Base-by-base conservation (phyloP, 2,329 filamentous ascomycete genomes). In the Lomentospora prolificans region DNA sequence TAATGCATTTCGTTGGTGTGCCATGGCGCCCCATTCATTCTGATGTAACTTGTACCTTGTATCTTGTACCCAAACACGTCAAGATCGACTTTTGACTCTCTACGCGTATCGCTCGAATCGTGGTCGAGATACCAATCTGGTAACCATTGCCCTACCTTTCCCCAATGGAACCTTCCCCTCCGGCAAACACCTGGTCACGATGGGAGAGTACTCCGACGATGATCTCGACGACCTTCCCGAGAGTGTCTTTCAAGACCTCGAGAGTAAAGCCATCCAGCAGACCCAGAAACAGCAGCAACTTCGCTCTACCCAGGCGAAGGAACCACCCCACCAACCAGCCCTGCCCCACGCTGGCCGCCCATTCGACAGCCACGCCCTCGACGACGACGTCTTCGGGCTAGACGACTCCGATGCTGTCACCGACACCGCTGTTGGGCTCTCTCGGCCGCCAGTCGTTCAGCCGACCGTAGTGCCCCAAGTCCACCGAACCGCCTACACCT, bases 181-280 rank as follows among this genome's bases (percentile, higher is more conserved):
- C 22, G 3, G 17, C 25, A n/a, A n/a, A n/a, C 12, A 31, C 3
- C 48, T 12, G 9, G 28, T 48, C 50, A 53, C 55, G 52, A 77
- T 78, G 70, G 80, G 84, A 70, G 78, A 81, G 59, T 85, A 82
- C 64, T 80, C 76, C 58, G 83, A 85, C 65, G 82, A 84, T 64
- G 81, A 76, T 58, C 74, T 87, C 61, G 81, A 86, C 65, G 74
- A 78, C 41, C 70, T 86, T 44, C 79, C 82, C 60, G 73, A 77
- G 59, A 75, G 77, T 59, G 73, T 73, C 50, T 70, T 86, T 3
- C 74, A 81, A 61, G 81, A 85, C 64, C 78, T 87, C 59, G 84
- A 87, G 64, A 77, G 79, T 62, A 77, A 79, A 63, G 83, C 83
- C 39, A 80, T 85, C 60, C 78, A 79, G 61, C 76, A 76, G 61